Evolutionary conservation across 2,329 filamentous ascomycete species (phyloP).

Genomic region (Monilinia vaccinii-corymbosi): DNA sequence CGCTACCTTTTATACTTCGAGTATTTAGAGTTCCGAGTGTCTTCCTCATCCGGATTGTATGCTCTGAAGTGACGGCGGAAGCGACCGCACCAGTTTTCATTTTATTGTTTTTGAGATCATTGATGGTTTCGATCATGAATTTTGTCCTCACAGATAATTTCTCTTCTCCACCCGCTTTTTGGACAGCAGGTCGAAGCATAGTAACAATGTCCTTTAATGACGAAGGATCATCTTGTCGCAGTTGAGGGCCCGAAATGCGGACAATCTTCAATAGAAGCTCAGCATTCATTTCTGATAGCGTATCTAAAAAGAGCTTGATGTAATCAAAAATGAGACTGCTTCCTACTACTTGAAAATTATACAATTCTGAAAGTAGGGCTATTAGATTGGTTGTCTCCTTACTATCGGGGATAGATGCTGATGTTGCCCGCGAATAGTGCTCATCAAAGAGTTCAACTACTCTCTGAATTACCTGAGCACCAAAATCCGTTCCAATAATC

Average conservation of each 20-base stretch:
- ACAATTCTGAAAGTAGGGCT: constrained; percentile 75
- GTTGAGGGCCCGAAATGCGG: constrained; percentile 68
- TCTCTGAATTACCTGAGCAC: constrained; percentile 73
- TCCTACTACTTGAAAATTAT: constrained; percentile 83
- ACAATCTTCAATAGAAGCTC: constrained; percentile 81
- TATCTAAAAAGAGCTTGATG: constrained; percentile 64
- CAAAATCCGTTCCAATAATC: constrained; percentile 79
- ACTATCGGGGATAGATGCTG: constrained; percentile 23
- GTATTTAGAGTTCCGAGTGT: constrained; percentile 68
- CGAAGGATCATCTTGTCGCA: constrained; percentile 82
- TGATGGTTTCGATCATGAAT: constrained; percentile 97
- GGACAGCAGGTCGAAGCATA: constrained; percentile 64
- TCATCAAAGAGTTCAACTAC: constrained; percentile 67
- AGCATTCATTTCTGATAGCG: constrained; percentile 76
- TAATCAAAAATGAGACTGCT: constrained; percentile 85
- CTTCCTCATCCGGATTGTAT: constrained; percentile 83
- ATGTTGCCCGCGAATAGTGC: constrained; percentile 41
- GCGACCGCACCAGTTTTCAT: constrained; percentile 66
- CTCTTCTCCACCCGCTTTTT: constrained; percentile 57
- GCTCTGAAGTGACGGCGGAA: constrained; percentile 66
- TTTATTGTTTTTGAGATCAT: constrained; percentile 88
- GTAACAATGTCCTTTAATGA: constrained; percentile 82
- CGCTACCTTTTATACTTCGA: constrained; percentile 59
- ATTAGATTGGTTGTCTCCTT: constrained; percentile 71
- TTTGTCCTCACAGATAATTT: constrained; percentile 80